These are phyloP conservation scores for Micromonas commoda DNA, from an alignment of 139 green algal species.

Conservation along the genomic window DNA sequence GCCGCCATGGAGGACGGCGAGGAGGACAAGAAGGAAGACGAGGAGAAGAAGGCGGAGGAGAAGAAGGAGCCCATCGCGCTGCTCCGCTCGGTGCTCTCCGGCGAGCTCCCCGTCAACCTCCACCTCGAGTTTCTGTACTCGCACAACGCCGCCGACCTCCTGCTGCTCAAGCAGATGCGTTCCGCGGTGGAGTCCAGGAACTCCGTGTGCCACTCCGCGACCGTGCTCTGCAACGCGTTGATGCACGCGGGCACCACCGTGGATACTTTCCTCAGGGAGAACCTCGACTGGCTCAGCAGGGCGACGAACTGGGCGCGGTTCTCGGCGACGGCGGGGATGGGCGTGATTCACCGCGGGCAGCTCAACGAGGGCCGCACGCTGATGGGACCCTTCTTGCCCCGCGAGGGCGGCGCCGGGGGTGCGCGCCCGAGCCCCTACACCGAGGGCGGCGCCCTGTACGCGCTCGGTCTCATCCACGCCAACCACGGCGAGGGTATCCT, in stretches of 20 bases:
- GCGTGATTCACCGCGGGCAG: constrained; percentile 93
- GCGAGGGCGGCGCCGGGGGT: constrained; percentile 34
- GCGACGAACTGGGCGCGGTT: constrained; percentile 99
- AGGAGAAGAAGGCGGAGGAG: background rate
- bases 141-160: constrained; percentile 44
- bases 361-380: constrained; percentile 61
- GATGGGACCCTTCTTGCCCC: constrained; percentile 91
- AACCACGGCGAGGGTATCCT: constrained; percentile 74
- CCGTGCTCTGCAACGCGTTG: constrained; percentile 90
- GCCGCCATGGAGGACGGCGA: background rate
- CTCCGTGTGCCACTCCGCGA: constrained; percentile 82
- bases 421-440: constrained; percentile 43
- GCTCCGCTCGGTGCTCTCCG: constrained; percentile 70
- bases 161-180: constrained; percentile 90
- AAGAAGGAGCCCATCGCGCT: background rate
- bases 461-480: constrained; percentile 92
- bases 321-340: constrained; percentile 89
- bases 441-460: constrained; percentile 93
- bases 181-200: constrained; percentile 69
- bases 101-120: constrained; percentile 74
- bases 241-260: constrained; percentile 91
- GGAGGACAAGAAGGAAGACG: background rate
- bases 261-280: constrained; percentile 84
- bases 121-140: constrained; percentile 94
- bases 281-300: constrained; percentile 90